Conservation (phyloP, 495 filamentous ascomycete genomes). For the Neurospora sp. region DNA sequence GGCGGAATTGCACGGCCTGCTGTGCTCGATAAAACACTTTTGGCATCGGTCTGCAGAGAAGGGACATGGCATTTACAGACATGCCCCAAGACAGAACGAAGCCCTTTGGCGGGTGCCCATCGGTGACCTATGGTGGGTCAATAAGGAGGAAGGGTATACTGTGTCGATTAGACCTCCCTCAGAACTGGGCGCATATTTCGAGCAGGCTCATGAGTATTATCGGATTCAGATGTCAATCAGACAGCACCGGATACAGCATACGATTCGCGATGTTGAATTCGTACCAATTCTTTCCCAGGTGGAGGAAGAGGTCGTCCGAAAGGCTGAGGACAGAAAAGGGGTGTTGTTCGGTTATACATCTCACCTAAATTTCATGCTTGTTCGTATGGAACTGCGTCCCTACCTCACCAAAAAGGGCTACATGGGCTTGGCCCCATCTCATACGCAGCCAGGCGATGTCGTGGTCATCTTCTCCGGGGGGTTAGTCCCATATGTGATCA, state of each 20-base stretch:
- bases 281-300: background rate
- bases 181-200: background rate
- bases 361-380: too few species aligned
- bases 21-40: background rate
- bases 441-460: background rate
- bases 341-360: background rate
- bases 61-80: background rate
- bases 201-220: background rate
- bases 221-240: background rate
- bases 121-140: background rate
- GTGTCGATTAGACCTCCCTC: background rate
- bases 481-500: conserved; percentile 3
- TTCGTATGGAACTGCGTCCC: background rate
- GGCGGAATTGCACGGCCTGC: rapidly evolving
- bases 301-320: background rate
- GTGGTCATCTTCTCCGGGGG: conserved; percentile 9
- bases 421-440: conserved; percentile 7
- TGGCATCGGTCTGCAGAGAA: background rate
- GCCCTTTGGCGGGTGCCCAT: background rate
- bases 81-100: background rate
- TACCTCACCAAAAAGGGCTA: conserved; percentile 7
- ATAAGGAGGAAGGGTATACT: rapidly evolving
- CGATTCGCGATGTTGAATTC: background rate
- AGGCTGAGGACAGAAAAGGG: background rate
- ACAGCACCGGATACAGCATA: background rate